These are phyloP conservation scores for Otatea glauca DNA, from an alignment of 176 grass and related monocot genomes.

Conservation along the genomic window DNA sequence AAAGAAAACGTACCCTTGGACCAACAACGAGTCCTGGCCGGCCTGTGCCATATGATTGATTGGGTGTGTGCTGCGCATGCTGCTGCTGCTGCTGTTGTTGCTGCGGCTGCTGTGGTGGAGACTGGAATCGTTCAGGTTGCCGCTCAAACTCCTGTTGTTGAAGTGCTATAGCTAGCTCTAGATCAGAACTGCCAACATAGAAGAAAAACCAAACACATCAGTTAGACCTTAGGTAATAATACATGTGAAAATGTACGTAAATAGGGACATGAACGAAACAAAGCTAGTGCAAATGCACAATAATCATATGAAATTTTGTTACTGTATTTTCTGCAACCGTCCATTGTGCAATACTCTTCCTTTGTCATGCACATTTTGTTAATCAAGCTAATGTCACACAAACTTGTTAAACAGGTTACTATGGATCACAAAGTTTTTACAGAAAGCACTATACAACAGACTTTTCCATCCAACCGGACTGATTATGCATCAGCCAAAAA, in stretches of 20 bases:
- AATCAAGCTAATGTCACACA: neutral
- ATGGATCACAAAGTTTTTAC: neutral
- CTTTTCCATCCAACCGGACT: neutral
- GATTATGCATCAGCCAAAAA: constrained; percentile 27
- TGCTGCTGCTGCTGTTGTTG: constrained; percentile 42
- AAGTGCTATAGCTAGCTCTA: constrained; percentile 86
- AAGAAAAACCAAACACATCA: neutral
- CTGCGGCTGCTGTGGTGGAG: constrained; percentile 46
- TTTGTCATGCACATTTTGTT: constrained; percentile 6
- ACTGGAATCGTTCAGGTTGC: constrained; percentile 48
- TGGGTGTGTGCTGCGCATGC: constrained; percentile 41
- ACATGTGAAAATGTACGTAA: neutral
- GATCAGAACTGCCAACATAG: constrained; percentile 76
- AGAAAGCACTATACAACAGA: neutral
- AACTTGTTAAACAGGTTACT: constrained; percentile 6
- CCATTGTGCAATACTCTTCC: constrained; percentile 18
- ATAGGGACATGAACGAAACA: neutral
- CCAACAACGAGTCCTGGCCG: constrained; percentile 74
- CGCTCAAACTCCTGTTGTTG: constrained; percentile 94
- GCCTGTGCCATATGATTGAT: constrained; percentile 61
- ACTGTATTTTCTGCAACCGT: neutral
- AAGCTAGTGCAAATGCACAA: neutral
- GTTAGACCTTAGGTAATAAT: constrained; percentile 30
- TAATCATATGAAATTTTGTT: neutral
- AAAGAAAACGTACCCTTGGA: constrained; percentile 70